Percentiles rank a stretch among this genome's conserved stretches.
These are phyloP conservation scores for Paraphaeosphaeria sporulosa DNA, from an alignment of 2,329 filamentous ascomycete species.

Conservation along the genomic window DNA sequence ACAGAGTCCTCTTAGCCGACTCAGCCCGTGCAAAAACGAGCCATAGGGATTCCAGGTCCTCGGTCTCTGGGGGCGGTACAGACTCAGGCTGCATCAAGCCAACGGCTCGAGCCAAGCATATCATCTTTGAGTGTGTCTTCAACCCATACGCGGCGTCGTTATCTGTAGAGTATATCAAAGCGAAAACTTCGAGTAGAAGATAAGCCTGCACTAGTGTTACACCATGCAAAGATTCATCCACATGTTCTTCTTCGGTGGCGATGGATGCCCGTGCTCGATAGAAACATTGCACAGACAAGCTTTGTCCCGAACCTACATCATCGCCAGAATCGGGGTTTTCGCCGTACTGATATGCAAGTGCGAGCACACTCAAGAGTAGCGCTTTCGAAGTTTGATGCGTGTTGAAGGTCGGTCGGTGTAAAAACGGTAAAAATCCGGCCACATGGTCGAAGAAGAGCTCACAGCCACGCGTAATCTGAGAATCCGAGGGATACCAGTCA, in stretches of 20 bases:
- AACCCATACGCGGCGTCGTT: conserved; percentile 28
- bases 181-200: conserved; percentile 25
- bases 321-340: conserved; percentile 24
- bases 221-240: conserved; percentile 5
- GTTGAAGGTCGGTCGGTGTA: conserved; percentile 27
- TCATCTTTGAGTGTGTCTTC: conserved; percentile 32
- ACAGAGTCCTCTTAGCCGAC: conserved; percentile 26
- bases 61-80: conserved; percentile 15
- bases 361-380: conserved; percentile 26
- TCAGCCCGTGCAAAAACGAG: conserved; percentile 22
- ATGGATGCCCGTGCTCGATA: conserved; percentile 24
- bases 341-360: conserved; percentile 28
- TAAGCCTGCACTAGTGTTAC: conserved; percentile 26
- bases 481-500: conserved; percentile 19
- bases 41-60: conserved; percentile 27
- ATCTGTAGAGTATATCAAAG: conserved; percentile 29
- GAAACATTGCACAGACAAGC: conserved; percentile 22
- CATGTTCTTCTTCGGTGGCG: conserved; percentile 18
- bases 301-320: conserved; percentile 18
- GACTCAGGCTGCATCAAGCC: conserved; percentile 27
- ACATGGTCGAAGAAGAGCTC: conserved; percentile 24
- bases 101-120: conserved; percentile 24
- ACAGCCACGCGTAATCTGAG: conserved; percentile 19
- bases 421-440: conserved; percentile 20
- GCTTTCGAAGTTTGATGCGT: conserved; percentile 8